Conservation (phyloP, 768 basidiomycete genomes). For the Leccinum variicolor region DNA sequence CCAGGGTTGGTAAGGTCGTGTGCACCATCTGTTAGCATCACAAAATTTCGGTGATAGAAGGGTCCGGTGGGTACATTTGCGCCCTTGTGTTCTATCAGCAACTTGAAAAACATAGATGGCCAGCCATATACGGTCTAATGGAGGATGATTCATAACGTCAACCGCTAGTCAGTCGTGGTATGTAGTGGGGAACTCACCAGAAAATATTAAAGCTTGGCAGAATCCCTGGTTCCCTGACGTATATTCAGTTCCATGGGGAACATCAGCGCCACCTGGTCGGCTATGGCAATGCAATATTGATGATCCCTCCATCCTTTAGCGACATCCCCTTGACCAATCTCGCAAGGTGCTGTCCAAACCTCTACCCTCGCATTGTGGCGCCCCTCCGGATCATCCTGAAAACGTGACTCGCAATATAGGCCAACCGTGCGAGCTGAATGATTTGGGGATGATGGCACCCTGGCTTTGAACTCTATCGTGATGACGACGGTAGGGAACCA, state of each 20-base stretch:
- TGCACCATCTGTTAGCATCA: not conserved
- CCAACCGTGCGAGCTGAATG: constrained; percentile 55
- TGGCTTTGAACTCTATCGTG: constrained; percentile 60
- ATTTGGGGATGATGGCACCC: constrained; percentile 43
- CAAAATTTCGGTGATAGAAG: not conserved
- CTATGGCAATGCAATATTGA: constrained; percentile 58
- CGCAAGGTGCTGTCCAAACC: constrained; percentile 62
- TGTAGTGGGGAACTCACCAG: not conserved
- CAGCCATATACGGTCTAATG: not conserved
- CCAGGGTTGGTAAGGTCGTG: not conserved
- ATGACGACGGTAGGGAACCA: constrained; percentile 66
- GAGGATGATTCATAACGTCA: not conserved
- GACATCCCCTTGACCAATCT: constrained; percentile 45
- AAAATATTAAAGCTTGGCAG: constrained; percentile 21
- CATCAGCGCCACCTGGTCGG: constrained; percentile 58
- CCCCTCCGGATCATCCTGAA: constrained; percentile 50
- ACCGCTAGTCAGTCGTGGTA: not conserved
- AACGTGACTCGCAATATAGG: constrained; percentile 49
- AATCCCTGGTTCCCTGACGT: constrained; percentile 15
- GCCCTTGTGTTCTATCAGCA: not conserved
- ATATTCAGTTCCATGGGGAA: constrained; percentile 33
- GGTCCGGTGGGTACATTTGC: not conserved
- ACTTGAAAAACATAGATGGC: not conserved
- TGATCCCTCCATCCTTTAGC: constrained; percentile 53
- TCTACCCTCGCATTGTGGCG: constrained; percentile 60